Base-by-base conservation (phyloP, 306 rosid genomes). In the Glycine soja region DNA sequence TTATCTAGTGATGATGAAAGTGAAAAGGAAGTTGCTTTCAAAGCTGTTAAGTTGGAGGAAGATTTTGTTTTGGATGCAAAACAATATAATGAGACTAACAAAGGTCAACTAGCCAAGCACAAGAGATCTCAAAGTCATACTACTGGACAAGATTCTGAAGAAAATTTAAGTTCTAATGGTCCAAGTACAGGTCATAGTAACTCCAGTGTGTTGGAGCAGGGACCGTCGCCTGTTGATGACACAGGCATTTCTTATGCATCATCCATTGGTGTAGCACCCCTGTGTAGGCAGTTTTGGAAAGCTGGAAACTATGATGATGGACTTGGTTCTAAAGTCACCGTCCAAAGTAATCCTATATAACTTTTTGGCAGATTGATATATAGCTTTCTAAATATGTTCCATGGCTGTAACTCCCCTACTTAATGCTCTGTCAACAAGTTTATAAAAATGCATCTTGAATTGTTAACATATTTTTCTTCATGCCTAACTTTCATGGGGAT, bases 271-370 rank as follows among this genome's bases (percentile, higher is more conserved):
- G 86, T 83, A n/a, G 93, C 98, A 43, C 97, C 96, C 5, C 52
- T 93, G 75, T 85, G 90, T 73, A 90, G 91, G 54, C 97, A 93
- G 48, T 95, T 95, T 58, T 95, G 99, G 99, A 93, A 91, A 90
- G 98, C 97, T 79, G 99, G 99, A 72, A 87, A 54, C 81, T 91
- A 91, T 69, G 85, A 91, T 74, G 89, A 85, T 30, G 86, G 76
- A 34, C 80, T 58, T 70, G 85, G 74, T 66, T 84, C 98, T 32
- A 92, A 85, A 85, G 81, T 83, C 82, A 43, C 83, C n/a, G 30
- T 82, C 78, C 91, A 90, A 90, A 88, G 99, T 95, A 91, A 69
- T 78, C n/a, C 85, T 40, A 77, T 69, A 19, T 79, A 67, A 0
- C 7, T 7, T 47, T 43, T 30, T 71, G 0, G 9, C 50, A 40